Evolutionary conservation across 1,139 yeast genomes (phyloP).

Genomic region (Yamadazyma jaroonii): DNA sequence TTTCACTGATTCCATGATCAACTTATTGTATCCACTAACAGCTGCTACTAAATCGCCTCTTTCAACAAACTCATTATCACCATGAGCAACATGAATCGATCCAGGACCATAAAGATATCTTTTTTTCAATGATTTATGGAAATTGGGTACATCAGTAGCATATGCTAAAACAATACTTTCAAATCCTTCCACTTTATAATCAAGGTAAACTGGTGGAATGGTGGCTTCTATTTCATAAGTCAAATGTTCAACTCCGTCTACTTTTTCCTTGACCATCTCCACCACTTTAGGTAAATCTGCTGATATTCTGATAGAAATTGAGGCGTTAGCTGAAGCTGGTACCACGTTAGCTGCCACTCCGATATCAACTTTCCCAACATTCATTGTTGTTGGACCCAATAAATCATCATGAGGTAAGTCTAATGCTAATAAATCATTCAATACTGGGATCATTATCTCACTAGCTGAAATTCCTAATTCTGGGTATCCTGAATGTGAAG

Average conservation of each 20-base stretch:
- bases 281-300: conserved; percentile 39
- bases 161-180: conserved; percentile 56
- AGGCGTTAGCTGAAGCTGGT: conserved; percentile 57
- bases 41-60: conserved; percentile 49
- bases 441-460: conserved; percentile 51
- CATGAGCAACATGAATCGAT: conserved; percentile 62
- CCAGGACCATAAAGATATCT: conserved; percentile 72
- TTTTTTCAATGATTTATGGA: conserved; percentile 32
- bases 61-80: conserved; percentile 56
- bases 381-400: conserved; percentile 61
- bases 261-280: conserved; percentile 29
- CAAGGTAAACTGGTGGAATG: conserved; percentile 47
- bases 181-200: conserved; percentile 62
- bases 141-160: conserved; percentile 63
- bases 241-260: conserved; percentile 29
- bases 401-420: conserved; percentile 50
- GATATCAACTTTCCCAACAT: conserved; percentile 56
- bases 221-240: conserved; percentile 18
- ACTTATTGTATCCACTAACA: conserved; percentile 53
- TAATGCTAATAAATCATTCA: conserved; percentile 29
- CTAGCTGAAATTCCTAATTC: conserved; percentile 65
- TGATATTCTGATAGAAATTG: conserved; percentile 54
- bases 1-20: conserved; percentile 34
- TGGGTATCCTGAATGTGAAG: conserved; percentile 72
- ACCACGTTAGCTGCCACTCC: conserved; percentile 65